Percentiles rank a stretch among this genome's conserved stretches.
phyloP scores from a whole-genome alignment of 108 stramenopile species.

The Cyclotella baltica region DNA sequence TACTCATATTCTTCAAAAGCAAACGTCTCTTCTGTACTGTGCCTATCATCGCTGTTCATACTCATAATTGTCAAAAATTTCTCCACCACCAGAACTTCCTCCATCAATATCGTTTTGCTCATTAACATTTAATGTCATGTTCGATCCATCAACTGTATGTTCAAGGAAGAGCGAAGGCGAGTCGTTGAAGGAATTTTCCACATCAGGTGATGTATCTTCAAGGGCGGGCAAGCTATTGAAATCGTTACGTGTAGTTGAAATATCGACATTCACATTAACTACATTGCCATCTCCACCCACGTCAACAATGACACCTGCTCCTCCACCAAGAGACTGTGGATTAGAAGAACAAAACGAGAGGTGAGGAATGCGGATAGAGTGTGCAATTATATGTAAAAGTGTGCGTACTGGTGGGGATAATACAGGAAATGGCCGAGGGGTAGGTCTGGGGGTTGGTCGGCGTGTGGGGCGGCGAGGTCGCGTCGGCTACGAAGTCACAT shows the following conservation, averaged over 20 bases:
- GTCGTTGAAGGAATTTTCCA: background rate
- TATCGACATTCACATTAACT: constrained; percentile 5
- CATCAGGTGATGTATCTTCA: background rate
- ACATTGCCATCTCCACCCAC: background rate
- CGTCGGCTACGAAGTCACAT: too few relatives aligned
- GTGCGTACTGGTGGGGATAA: background rate
- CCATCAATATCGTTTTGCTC: background rate
- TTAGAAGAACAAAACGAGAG: background rate
- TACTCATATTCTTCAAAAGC: too few relatives aligned
- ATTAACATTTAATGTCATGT: background rate
- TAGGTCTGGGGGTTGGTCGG: background rate
- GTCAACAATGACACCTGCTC: background rate
- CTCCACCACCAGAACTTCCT: background rate
- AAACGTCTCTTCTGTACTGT: too few relatives aligned
- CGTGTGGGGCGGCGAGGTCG: too few relatives aligned
- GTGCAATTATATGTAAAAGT: background rate
- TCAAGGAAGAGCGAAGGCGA: background rate
- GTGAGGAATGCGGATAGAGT: background rate
- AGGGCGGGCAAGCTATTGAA: background rate
- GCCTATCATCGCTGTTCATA: too few relatives aligned
- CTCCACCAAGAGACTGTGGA: background rate
- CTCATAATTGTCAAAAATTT: background rate
- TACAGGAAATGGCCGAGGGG: too few relatives aligned
- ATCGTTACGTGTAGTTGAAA: background rate
- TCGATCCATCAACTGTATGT: background rate